Base-by-base conservation (phyloP, 805 yeast species). In the Wickerhamiella qilinensis region DNA sequence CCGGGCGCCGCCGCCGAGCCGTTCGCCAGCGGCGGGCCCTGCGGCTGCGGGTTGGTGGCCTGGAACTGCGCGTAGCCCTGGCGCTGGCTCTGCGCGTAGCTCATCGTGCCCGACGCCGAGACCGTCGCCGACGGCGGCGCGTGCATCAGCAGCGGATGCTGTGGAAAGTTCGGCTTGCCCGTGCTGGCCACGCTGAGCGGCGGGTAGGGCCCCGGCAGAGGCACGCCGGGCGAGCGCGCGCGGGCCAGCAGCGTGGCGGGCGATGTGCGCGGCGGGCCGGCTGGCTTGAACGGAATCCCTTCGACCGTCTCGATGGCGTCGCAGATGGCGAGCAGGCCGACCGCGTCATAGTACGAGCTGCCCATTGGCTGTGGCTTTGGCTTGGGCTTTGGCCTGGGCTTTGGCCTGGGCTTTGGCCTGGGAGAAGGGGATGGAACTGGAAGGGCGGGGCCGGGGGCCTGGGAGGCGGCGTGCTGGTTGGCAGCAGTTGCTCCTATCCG, bases 261-360 rank as follows among this genome's bases (percentile, higher is more conserved):
- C 17, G 45, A 41, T 19, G 36, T 37, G 25, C 37, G 35, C 3
- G 49, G 47, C 12, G 38, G 28, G 16, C 34, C 38, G 15, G 24
- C 24, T 6, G 58, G 50, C 19, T 46, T 28, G 41, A 53, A 47
- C 4, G 53, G 50, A 25, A 57, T 47, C 28, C 58, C 59, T 35
- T 57, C 62, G 31, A 55, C 54, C 27, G 59, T 45, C 38, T 59
- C 64, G 18, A 59, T 52, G 34, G 63, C 61, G 46, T 60, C 64
- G 44, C 62, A 58, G 36, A 57, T 55, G 36, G 62, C 62, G 38
- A 60, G 52, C 38, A 60, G 46, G 31, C 63, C 64, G 27, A 60
- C 52, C 27, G 60, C 50, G 46, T 61, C 64, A 51, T 60, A 59
- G 46, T 58, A 59, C 19, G 51, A 46, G 35, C 21, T 24, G 16